Conservation (phyloP, 345 rosid species). For the Melaleuca alternifolia region DNA sequence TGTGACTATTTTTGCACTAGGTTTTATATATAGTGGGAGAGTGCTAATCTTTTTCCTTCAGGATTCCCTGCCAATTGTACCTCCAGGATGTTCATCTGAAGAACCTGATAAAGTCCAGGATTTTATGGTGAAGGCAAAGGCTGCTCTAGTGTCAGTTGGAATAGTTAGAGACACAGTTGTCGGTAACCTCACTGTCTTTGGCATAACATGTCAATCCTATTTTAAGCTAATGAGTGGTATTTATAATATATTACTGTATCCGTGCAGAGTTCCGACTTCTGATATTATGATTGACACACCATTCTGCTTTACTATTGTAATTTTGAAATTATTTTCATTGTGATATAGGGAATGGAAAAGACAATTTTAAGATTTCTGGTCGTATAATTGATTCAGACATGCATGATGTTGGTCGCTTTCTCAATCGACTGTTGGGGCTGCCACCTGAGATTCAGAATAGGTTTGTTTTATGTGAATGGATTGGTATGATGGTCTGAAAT, state of each 20-base stretch:
- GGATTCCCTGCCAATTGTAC: conserved; percentile 87
- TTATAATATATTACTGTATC: not conserved
- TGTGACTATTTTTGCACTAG: not conserved
- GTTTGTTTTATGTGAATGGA: conserved; percentile 21
- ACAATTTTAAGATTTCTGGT: conserved; percentile 68
- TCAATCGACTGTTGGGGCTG: conserved; percentile 88
- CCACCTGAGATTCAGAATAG: conserved; percentile 98
- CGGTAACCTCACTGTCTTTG: conserved; percentile 30
- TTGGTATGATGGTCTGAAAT: not conserved
- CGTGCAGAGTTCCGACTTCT: not conserved
- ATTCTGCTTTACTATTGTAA: not conserved
- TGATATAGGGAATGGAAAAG: conserved; percentile 75
- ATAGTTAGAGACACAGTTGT: conserved; percentile 83
- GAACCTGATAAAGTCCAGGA: conserved; percentile 76
- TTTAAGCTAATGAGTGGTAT: not conserved
- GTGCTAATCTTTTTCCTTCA: conserved; percentile 30
- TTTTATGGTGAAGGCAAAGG: conserved; percentile 78
- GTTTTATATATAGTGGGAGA: not conserved
- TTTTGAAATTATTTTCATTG: not conserved
- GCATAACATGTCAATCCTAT: not conserved
- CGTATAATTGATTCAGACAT: conserved; percentile 97
- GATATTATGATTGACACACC: not conserved
- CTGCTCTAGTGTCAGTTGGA: conserved; percentile 97
- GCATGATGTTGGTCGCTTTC: conserved; percentile 96
- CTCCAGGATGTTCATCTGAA: conserved; percentile 89